These are phyloP conservation scores for Colletotrichum kahawae DNA, from an alignment of 2,329 filamentous ascomycete genomes.

Conservation along the genomic window DNA sequence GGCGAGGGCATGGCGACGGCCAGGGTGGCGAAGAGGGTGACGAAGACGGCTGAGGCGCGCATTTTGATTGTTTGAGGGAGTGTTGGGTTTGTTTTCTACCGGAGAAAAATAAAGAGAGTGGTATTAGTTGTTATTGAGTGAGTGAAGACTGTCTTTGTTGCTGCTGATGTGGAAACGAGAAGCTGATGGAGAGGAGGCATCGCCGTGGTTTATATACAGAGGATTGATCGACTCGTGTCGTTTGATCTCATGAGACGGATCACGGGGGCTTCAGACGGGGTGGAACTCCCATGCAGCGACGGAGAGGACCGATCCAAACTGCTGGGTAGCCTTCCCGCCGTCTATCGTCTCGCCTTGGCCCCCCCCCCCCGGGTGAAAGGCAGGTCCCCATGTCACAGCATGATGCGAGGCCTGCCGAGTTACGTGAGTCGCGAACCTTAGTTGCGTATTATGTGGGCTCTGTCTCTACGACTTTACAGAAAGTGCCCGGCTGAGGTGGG, in stretches of 20 bases:
- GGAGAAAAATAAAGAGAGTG: not conserved
- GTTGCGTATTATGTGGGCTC: not conserved
- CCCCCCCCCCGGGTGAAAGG: too few relatives aligned
- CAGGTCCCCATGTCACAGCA: not conserved
- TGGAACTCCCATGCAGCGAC: not conserved
- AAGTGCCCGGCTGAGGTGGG: not conserved
- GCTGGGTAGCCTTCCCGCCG: not conserved
- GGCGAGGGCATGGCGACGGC: not conserved
- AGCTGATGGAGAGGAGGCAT: not conserved
- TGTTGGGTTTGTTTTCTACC: not conserved
- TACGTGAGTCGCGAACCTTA: not conserved
- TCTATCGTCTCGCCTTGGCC: not conserved
- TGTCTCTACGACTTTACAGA: not conserved
- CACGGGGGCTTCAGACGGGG: not conserved
- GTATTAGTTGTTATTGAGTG: not conserved
- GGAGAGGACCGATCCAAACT: not conserved
- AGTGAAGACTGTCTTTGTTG: not conserved
- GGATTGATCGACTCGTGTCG: not conserved
- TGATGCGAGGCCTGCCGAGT: not conserved
- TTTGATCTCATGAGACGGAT: not conserved
- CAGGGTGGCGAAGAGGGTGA: conserved; percentile 4
- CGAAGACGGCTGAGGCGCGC: conserved; percentile 4
- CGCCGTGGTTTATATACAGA: not conserved
- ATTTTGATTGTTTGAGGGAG: not conserved
- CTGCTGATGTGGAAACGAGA: not conserved